Evolutionary conservation across 768 basidiomycete genomes (phyloP), one percentile per base, ranked within the genome.

Genomic region (Phaeotremella fagi): DNA sequence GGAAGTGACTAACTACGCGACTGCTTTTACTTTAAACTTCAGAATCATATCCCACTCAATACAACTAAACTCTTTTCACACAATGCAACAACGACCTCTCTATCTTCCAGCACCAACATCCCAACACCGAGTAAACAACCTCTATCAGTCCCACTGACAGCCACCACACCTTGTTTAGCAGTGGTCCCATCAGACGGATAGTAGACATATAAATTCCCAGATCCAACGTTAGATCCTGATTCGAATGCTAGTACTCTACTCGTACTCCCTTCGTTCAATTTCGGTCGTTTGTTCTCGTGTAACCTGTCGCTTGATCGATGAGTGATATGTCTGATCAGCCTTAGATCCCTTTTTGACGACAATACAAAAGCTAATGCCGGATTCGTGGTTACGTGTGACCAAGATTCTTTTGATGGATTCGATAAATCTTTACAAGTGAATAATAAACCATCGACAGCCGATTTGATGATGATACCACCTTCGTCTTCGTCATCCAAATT

Each of bases 311-410:
- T 16, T 23, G 35, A 43, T 1, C 77, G 71, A 1, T 74, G 73
- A 0, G 80, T 72, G 28, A 83, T 73, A 66, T 97, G 90, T 65
- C 86, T 82, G 1, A 88, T 87, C 75, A 92, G 90, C 18, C 89
- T 83, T 0, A 87, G 83, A 72, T 97, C 90, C 25, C 82, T 84
- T 70, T 97, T 97, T 12, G 88, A 90, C 7, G 90, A 90, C 45
- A 99, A 79, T 35, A 99, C 94, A 69, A 97, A 99, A 0, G 90
- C 82, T 23, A 99, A 80, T 0, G 91, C 94, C 18, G 87, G 84
- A 72, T 83, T 91, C 0, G 94, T 97, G n/a, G 83, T 79, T 3
- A 76, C 75, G 71, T 99, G 94, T 46, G 26, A 52, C 71, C 73
- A 75, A 22, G 59, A 44, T 3, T 45, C 24, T 23, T 46, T 54